Evolutionary conservation across 495 filamentous ascomycete genomes (phyloP).

Genomic region (Tuber microsphaerosporum): DNA sequence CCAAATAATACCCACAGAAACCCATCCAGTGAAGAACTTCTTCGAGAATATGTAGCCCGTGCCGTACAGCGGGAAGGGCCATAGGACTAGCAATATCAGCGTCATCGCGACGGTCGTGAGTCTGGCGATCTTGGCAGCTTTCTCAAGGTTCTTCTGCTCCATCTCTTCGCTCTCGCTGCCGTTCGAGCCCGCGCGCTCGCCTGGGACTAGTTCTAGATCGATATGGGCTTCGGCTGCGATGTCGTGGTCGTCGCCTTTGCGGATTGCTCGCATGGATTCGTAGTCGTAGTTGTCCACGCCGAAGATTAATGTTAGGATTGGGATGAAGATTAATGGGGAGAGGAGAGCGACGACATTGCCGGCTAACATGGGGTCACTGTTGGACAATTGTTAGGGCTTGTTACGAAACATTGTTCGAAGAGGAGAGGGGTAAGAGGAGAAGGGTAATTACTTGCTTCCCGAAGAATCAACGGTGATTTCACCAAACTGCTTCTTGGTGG

Average conservation of each 20-base stretch:
- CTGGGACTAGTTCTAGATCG: constrained; percentile 63
- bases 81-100: constrained; percentile 69
- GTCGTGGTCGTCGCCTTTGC: constrained; percentile 75
- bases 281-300: constrained; percentile 83
- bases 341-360: constrained; percentile 75
- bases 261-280: constrained; percentile 74
- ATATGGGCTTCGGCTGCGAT: constrained; percentile 60
- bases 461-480: constrained; percentile 65
- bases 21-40: constrained; percentile 89
- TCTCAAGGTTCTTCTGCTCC: constrained; percentile 62
- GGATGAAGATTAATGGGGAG: constrained; percentile 70
- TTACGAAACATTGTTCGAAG: constrained; percentile 34
- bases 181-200: constrained; percentile 45
- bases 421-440: neutral
- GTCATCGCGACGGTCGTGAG: constrained; percentile 69
- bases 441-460: constrained; percentile 53
- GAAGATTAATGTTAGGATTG: constrained; percentile 67
- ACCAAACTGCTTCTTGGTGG: constrained; percentile 69
- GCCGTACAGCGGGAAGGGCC: constrained; percentile 95
- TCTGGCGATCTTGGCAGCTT: constrained; percentile 71
- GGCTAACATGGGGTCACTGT: constrained; percentile 73
- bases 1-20: constrained; percentile 79
- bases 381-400: constrained; percentile 22
- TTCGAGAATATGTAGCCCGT: constrained; percentile 79
- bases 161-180: constrained; percentile 48